Conservation (phyloP, 441 rosid species). For the Bocquillonia castaneifolia region DNA sequence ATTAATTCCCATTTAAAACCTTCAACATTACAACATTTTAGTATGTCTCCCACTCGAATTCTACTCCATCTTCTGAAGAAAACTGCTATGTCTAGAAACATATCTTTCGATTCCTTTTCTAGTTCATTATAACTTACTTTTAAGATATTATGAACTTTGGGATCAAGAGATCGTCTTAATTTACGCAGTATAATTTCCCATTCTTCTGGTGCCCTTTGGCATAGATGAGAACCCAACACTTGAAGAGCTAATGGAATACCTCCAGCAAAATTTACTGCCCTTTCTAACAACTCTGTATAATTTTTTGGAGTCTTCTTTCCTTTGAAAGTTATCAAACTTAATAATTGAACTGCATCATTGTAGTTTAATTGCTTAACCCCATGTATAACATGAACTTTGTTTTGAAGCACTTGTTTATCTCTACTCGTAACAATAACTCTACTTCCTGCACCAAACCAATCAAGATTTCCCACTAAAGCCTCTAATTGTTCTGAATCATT, state of each 20-base stretch:
- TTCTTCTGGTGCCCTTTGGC: background rate
- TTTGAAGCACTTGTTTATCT: slow-evolving; percentile 4
- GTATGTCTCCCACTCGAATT: background rate
- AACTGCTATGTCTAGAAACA: slow-evolving; percentile 26
- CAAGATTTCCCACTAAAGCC: background rate
- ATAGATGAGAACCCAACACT: slow-evolving; percentile 23
- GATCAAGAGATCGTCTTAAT: background rate
- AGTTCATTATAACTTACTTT: slow-evolving; percentile 7
- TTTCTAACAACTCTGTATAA: background rate
- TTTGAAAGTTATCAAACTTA: slow-evolving; percentile 5
- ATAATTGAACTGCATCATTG: slow-evolving; percentile 8
- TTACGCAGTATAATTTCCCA: slow-evolving; percentile 18
- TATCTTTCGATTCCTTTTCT: background rate
- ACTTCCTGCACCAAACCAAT: slow-evolving; percentile 18
- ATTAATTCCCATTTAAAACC: background rate
- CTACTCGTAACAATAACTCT: slow-evolving; percentile 12
- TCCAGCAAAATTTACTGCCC: background rate
- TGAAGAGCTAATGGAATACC: slow-evolving; percentile 20
- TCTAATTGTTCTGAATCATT: background rate
- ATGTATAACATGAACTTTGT: background rate
- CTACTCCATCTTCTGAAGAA: slow-evolving; percentile 10
- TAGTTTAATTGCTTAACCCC: background rate
- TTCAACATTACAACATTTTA: background rate
- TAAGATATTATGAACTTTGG: background rate
- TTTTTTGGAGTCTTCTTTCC: background rate